These are phyloP conservation scores for Crepidotus variabilis DNA, from an alignment of 768 basidiomycete genomes.

Conservation along the genomic window DNA sequence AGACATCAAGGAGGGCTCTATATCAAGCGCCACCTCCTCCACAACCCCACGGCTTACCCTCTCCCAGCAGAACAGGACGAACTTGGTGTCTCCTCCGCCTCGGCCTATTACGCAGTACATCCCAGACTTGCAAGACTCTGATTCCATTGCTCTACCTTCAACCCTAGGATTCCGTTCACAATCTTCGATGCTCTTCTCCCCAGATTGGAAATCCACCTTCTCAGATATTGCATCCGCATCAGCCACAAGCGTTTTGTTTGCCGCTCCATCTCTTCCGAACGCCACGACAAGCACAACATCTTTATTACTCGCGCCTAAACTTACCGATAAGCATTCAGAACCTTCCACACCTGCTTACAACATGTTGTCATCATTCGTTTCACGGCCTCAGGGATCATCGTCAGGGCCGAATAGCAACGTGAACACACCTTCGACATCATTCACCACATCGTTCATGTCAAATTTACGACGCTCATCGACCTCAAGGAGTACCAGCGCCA, in stretches of 20 bases:
- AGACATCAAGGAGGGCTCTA: slow-evolving; percentile 26
- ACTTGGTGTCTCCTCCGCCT: slow-evolving; percentile 65
- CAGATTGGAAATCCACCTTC: slow-evolving; percentile 16
- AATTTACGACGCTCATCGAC: slow-evolving; percentile 29
- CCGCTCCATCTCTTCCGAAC: slow-evolving; percentile 18
- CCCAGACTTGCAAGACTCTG: slow-evolving; percentile 47
- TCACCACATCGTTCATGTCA: slow-evolving; percentile 29
- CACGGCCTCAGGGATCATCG: slow-evolving; percentile 25
- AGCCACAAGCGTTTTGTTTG: slow-evolving; percentile 25
- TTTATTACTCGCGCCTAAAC: slow-evolving; percentile 22
- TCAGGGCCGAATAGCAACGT: slow-evolving; percentile 7
- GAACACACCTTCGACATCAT: slow-evolving; percentile 32
- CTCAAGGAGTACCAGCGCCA: slow-evolving; percentile 1
- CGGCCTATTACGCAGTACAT: slow-evolving; percentile 75
- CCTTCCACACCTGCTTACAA: slow-evolving; percentile 55
- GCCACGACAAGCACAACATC: slow-evolving; percentile 6
- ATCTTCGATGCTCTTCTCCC: slow-evolving; percentile 23
- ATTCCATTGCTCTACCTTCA: slow-evolving; percentile 59
- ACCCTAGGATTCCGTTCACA: slow-evolving; percentile 61
- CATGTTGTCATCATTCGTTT: slow-evolving; percentile 57
- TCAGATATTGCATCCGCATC: slow-evolving; percentile 20
- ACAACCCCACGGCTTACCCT: slow-evolving; percentile 43
- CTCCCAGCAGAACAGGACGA: slow-evolving; percentile 45
- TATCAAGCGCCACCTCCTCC: slow-evolving; percentile 4
- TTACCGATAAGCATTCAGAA: slow-evolving; percentile 35